Conservation (phyloP, 2,329 filamentous ascomycete genomes). For the Dactylellina drechsleri region DNA sequence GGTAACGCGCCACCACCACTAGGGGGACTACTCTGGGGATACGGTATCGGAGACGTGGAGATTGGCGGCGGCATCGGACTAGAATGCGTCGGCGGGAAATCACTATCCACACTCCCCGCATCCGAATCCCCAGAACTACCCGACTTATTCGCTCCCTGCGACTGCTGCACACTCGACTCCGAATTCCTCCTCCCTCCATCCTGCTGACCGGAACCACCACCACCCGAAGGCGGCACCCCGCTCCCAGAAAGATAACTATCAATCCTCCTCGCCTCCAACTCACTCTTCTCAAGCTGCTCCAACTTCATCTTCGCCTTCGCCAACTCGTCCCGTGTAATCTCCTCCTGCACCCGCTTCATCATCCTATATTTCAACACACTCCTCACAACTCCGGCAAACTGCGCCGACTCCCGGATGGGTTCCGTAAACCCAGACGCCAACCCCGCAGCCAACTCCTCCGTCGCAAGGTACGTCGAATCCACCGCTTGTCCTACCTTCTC, state of each 20-base stretch:
- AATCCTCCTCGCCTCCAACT: slow-evolving; percentile 89
- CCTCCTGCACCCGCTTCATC: slow-evolving; percentile 93
- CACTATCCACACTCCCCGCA: slow-evolving; percentile 90
- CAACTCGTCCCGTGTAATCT: slow-evolving; percentile 94
- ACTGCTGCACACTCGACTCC: slow-evolving; percentile 63
- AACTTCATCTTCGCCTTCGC: slow-evolving; percentile 84
- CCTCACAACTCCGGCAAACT: slow-evolving; percentile 94
- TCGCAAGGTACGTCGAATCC: slow-evolving; percentile 94
- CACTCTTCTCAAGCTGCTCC: slow-evolving; percentile 90
- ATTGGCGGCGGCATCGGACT: slow-evolving; percentile 64
- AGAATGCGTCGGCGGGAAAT: slow-evolving; percentile 89
- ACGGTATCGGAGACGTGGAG: slow-evolving; percentile 77
- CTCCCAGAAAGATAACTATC: slow-evolving; percentile 83
- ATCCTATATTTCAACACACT: slow-evolving; percentile 88
- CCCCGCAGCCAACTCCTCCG: slow-evolving; percentile 85
- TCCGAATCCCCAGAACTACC: slow-evolving; percentile 64
- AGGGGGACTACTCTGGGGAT: slow-evolving; percentile 61
- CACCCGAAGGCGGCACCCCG: slow-evolving; percentile 55
- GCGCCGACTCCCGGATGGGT: slow-evolving; percentile 95
- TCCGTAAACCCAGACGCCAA: slow-evolving; percentile 96
- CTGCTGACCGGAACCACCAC: slow-evolving; percentile 55
- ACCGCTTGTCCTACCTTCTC: slow-evolving; percentile 94
- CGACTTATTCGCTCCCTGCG: slow-evolving; percentile 62
- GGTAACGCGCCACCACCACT: slow-evolving; percentile 62
- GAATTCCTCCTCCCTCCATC: slow-evolving; percentile 63